Conservation (phyloP, 768 basidiomycete species). For the Mycena alexandri region DNA sequence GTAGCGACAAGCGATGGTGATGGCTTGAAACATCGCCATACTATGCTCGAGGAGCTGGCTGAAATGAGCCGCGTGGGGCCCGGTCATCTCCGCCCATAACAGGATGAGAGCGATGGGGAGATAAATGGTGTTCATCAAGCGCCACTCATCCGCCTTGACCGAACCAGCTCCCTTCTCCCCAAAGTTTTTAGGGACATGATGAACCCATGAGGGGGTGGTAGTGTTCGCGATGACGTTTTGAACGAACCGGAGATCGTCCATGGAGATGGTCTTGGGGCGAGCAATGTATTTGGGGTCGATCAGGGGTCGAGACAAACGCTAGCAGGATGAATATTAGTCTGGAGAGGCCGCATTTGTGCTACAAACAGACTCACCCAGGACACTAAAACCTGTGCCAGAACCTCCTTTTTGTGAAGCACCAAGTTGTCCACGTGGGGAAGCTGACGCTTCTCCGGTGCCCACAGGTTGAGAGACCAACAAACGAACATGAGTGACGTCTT, state of each 20-base stretch:
- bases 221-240: slow-evolving; percentile 41
- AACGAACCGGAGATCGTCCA: slow-evolving; percentile 28
- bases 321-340: slow-evolving; percentile 1
- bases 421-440: too few species aligned
- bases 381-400: background rate
- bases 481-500: slow-evolving; percentile 3
- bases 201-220: slow-evolving; percentile 42
- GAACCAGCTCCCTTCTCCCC: slow-evolving; percentile 45
- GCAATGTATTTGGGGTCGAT: slow-evolving; percentile 39
- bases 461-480: slow-evolving; percentile 21
- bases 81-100: slow-evolving; percentile 44
- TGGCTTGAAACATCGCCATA: slow-evolving; percentile 44
- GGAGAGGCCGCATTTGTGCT: background rate
- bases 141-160: slow-evolving; percentile 55
- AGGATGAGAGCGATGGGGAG: slow-evolving; percentile 50
- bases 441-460: too few species aligned
- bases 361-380: slow-evolving; percentile 14
- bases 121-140: slow-evolving; percentile 43
- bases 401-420: background rate
- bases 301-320: slow-evolving; percentile 37
- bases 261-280: slow-evolving; percentile 25
- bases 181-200: slow-evolving; percentile 45
- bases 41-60: slow-evolving; percentile 42
- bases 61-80: slow-evolving; percentile 12
- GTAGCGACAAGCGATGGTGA: slow-evolving; percentile 36